Percentiles rank a stretch among this genome's conserved stretches.
phyloP scores from a whole-genome alignment of 1,284 basidiomycete genomes.

The Ustanciosporium gigantosporum region DNA sequence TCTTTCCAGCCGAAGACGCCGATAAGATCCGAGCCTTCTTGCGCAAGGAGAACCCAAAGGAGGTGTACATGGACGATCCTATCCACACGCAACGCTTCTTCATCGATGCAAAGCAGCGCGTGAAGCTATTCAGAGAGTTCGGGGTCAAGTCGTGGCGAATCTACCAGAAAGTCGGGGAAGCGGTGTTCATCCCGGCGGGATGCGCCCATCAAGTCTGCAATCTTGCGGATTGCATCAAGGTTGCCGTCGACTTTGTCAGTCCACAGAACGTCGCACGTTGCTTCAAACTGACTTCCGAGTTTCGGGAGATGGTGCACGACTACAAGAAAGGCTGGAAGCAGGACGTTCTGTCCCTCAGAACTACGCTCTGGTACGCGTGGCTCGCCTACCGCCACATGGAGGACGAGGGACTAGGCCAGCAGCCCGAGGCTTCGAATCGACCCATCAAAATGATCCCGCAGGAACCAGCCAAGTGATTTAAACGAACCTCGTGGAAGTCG shows the following conservation, averaged over 20 bases:
- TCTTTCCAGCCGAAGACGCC: conserved; percentile 83
- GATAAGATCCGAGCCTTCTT: conserved; percentile 76
- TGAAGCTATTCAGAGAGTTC: conserved; percentile 71
- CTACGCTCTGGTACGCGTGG: conserved; percentile 88
- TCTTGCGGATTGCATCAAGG: conserved; percentile 88
- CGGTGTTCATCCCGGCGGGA: conserved; percentile 91
- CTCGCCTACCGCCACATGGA: conserved; percentile 34
- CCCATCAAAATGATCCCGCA: conserved; percentile 1
- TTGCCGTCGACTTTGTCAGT: conserved; percentile 93
- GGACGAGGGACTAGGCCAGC: conserved; percentile 13
- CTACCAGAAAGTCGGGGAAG: conserved; percentile 88
- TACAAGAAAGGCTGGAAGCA: conserved; percentile 81
- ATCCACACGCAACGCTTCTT: conserved; percentile 90
- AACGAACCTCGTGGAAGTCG: too few species aligned
- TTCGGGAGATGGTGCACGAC: conserved; percentile 78
- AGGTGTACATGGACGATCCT: conserved; percentile 69
- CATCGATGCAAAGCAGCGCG: conserved; percentile 72
- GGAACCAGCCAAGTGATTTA: too few species aligned
- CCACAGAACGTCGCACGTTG: conserved; percentile 86
- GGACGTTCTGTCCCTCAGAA: conserved; percentile 86
- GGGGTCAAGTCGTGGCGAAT: conserved; percentile 79
- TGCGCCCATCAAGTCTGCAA: conserved; percentile 92
- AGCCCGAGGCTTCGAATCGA: conserved; percentile 2
- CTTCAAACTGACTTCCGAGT: conserved; percentile 81
- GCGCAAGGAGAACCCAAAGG: conserved; percentile 62